Base-by-base conservation (phyloP, 1,284 basidiomycete species). In the Trametes hirsuta region DNA sequence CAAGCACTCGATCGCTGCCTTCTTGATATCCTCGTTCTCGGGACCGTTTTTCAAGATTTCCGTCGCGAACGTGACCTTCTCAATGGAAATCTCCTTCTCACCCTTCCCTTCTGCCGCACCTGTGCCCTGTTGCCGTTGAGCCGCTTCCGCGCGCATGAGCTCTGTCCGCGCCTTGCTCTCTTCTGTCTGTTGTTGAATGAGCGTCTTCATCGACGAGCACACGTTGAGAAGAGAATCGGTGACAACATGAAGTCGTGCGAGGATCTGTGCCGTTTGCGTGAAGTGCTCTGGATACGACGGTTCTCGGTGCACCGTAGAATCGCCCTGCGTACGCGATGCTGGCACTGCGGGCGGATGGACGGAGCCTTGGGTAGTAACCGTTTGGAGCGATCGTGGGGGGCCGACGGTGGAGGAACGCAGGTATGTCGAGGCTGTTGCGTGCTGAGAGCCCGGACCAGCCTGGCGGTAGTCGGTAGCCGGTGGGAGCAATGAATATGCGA, bases 1-100 rank as follows among this genome's bases (percentile, higher is more conserved):
- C 62, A 90, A 72, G 72, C 87, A 91, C 52, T 90, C 87, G 53
- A 83, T 80, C 6, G 88, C 88, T 4, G 84, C 84, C 66, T 84
- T 82, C 69, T 84, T 86, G 53, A 90, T 78, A 15, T 80, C 77
- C 22, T 79, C 77, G 62, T 87, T 84, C 12, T 85, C 77, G 41
- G 72, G 75, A 9, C 80, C 77, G 63, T 83, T 86, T n/a, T 77
- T 74, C 59, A 89, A 71, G 14, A 89, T 63, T 49, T 85, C 84
- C 59, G 86, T 84, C 35, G 88, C 89, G 55, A 83, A 80, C 61
- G 84, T 82, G 37, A 82, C 82, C 66, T 83, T 86, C 63, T 87
- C 83, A 68, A 84, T 86, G 46, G 77, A 75, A 52, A 74, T 77
- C 15, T 75, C 76, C n/a, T 78, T 76, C 55, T 83, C 80, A 59